These are phyloP conservation scores for Zymoseptoria pseudotritici DNA, from an alignment of 2,329 filamentous ascomycete genomes.

Conservation along the genomic window DNA sequence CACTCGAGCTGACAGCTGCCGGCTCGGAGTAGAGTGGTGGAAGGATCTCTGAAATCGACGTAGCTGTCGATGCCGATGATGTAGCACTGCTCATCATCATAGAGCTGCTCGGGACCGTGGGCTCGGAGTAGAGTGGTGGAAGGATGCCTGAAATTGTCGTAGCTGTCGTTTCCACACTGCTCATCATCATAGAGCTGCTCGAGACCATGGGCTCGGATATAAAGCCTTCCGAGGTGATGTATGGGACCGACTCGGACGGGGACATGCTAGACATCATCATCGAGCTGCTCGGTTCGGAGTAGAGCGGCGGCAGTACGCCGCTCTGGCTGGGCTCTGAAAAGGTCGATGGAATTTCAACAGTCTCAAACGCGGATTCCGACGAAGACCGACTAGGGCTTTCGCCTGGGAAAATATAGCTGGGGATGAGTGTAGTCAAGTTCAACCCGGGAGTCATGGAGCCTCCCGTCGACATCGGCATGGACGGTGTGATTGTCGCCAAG, in stretches of 20 bases:
- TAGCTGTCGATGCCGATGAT: no score
- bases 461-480: not conserved
- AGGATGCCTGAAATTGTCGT: no score
- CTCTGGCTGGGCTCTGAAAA: not conserved
- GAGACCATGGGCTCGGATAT: no score
- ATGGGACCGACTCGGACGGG: not conserved
- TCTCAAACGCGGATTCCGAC: not conserved
- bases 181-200: no score
- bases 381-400: not conserved
- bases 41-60: no score
- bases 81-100: no score
- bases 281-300: not conserved
- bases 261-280: not conserved
- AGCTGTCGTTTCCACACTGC: no score
- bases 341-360: not conserved
- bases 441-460: not conserved
- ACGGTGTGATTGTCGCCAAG: not conserved
- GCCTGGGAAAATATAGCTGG: not conserved
- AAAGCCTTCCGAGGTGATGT: no score
- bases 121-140: no score
- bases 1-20: not conserved
- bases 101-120: no score
- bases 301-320: no score
- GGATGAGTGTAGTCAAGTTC: not conserved
- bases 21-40: no score